These are phyloP conservation scores for Arthrobotrys iridis DNA, from an alignment of 2,329 filamentous ascomycete genomes.

Conservation along the genomic window DNA sequence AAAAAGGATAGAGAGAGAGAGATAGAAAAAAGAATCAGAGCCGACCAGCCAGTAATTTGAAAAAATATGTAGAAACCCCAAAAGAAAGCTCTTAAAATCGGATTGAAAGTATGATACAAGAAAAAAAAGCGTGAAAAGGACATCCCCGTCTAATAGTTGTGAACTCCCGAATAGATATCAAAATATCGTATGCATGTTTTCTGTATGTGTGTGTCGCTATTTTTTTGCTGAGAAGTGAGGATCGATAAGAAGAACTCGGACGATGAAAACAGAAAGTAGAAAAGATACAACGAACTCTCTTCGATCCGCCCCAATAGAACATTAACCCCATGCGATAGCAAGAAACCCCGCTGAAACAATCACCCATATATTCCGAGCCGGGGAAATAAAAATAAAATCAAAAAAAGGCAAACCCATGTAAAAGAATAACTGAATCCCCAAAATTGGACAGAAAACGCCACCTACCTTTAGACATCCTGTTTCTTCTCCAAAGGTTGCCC, in stretches of 20 bases:
- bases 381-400: background rate
- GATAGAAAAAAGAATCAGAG: background rate
- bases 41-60: too few relatives aligned
- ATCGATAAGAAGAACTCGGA: background rate
- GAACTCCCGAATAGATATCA: constrained; percentile 10
- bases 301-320: background rate
- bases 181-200: constrained; percentile 17
- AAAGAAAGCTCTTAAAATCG: too few relatives aligned
- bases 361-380: background rate
- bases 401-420: background rate
- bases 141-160: constrained; percentile 1
- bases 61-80: background rate
- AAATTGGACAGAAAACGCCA: constrained; percentile 2
- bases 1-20: background rate
- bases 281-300: background rate
- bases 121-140: background rate
- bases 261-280: background rate
- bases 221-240: constrained; percentile 7
- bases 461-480: constrained; percentile 33
- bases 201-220: constrained; percentile 21
- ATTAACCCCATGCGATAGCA: background rate
- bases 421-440: background rate
- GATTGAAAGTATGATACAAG: constrained; percentile 4
- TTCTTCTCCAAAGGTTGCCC: constrained; percentile 6
- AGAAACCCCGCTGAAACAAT: background rate